phyloP scores from a whole-genome alignment of 768 basidiomycete species.

The Phaffia australis region DNA sequence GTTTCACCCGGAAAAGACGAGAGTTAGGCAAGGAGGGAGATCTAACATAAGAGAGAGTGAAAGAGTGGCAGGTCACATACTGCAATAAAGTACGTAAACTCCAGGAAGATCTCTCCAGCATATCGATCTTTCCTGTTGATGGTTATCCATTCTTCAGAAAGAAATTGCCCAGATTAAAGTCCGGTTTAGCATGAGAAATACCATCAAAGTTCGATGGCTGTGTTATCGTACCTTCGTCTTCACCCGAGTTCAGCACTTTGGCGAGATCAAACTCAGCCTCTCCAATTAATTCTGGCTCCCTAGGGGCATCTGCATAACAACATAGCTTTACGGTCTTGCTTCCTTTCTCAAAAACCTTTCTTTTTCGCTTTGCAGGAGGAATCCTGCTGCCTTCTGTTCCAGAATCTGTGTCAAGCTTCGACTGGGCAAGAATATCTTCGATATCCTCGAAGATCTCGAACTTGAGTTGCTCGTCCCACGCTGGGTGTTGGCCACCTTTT shows the following conservation, averaged over 20 bases:
- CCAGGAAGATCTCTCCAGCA: constrained; percentile 77
- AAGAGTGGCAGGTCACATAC: constrained; percentile 31
- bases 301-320: constrained; percentile 69
- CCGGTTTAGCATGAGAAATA: constrained; percentile 32
- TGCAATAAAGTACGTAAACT: constrained; percentile 84
- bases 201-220: background rate
- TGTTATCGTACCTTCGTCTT: constrained; percentile 70
- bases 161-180: constrained; percentile 28
- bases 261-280: constrained; percentile 63
- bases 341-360: constrained; percentile 29
- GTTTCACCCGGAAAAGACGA: background rate
- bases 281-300: constrained; percentile 69
- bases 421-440: constrained; percentile 33
- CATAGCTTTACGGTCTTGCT: constrained; percentile 53
- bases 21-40: background rate
- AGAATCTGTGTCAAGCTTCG: constrained; percentile 22
- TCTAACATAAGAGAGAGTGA: background rate
- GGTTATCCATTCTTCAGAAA: constrained; percentile 75
- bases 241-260: constrained; percentile 69
- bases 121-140: constrained; percentile 66
- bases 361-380: constrained; percentile 30
- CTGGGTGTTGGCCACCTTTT: constrained; percentile 84
- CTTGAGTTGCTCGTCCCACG: constrained; percentile 82
- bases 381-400: constrained; percentile 23
- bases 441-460: constrained; percentile 58